Base-by-base conservation (phyloP, 148 eudicot species). In the Rhododendron molle region DNA sequence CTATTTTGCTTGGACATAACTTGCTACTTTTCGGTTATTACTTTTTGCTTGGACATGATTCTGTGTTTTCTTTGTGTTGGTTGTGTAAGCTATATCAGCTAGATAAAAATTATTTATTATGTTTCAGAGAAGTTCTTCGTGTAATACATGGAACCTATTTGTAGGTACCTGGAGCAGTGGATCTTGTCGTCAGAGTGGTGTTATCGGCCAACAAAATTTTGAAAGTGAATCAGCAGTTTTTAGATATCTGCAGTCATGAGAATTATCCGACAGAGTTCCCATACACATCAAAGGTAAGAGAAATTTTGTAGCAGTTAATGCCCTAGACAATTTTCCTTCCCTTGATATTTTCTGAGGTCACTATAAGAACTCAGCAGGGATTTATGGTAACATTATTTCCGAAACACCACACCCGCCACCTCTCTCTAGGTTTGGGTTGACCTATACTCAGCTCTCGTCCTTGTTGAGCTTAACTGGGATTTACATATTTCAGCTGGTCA, bases 151-250 rank as follows among this genome's bases (percentile, higher is more conserved):
- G 32, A 76, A 56, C 73, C 79, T 83, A 62, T 83, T n/a, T 83
- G 21, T 76, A 96, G 98, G 96, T 95, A 77, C 94, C 94, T 65
- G 93, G 85, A 76, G 93, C 94, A 86, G 89, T 84, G 84, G 94
- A 91, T 89, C 93, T 96, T 78, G 89, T 78, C 82, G 94, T 96
- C 76, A 92, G 99, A 87, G 96, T 95, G 88, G 99, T 95, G 38
- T 90, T 94, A 88, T 91, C 95, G 85, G 93, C 94, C 81, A 88
- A 93, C 87, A 96, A 93, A 87, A 83, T 69, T 40, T 86, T 95
- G 92, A 92, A 93, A 89, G 99, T 96, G 76, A 95, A 93, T 88
- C 93, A 92, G 90, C 96, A 91, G 83, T 95, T 93, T 88, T 85
- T 93, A 83, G 93, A 95, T 87, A 90, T 96, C 77, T 88, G 94